Conservation (phyloP, 306 rosid species). For the Medicago arabica region DNA sequence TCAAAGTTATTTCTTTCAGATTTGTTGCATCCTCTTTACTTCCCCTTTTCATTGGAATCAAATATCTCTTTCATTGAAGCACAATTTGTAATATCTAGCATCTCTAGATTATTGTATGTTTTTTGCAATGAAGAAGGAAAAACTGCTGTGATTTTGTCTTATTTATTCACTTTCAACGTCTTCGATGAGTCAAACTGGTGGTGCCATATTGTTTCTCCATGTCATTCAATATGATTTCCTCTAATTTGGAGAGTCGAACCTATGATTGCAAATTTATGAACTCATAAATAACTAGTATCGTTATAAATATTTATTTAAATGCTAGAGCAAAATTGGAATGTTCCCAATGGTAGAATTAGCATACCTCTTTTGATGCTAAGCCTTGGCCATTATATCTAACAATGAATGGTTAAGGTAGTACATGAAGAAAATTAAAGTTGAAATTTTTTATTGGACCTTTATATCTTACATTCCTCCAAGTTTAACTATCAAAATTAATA, state of each 20-base stretch:
- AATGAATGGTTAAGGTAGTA: too few relatives aligned
- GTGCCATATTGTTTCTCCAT: slow-evolving; percentile 8
- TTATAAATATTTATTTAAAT: not conserved
- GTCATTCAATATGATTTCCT: not conserved
- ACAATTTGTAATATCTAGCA: not conserved
- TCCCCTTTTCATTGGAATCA: not conserved
- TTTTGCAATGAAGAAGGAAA: not conserved
- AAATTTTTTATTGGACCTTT: too few relatives aligned
- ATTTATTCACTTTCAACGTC: not conserved
- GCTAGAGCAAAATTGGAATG: not conserved
- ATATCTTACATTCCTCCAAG: too few relatives aligned
- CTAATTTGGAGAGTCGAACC: not conserved
- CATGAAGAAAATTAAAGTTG: too few relatives aligned
- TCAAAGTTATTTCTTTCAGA: not conserved
- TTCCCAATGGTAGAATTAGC: not conserved
- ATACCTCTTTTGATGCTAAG: not conserved
- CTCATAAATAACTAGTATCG: not conserved
- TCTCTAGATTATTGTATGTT: not conserved
- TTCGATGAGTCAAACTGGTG: not conserved
- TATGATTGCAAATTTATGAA: not conserved
- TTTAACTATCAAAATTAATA: too few relatives aligned
- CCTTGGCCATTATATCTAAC: too few relatives aligned
- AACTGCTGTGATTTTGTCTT: not conserved
- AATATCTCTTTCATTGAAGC: not conserved
- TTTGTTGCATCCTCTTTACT: not conserved